These are phyloP conservation scores for Magnolia kwangsiensis DNA, from an alignment of 164 flowering plant genomes.

Conservation along the genomic window DNA sequence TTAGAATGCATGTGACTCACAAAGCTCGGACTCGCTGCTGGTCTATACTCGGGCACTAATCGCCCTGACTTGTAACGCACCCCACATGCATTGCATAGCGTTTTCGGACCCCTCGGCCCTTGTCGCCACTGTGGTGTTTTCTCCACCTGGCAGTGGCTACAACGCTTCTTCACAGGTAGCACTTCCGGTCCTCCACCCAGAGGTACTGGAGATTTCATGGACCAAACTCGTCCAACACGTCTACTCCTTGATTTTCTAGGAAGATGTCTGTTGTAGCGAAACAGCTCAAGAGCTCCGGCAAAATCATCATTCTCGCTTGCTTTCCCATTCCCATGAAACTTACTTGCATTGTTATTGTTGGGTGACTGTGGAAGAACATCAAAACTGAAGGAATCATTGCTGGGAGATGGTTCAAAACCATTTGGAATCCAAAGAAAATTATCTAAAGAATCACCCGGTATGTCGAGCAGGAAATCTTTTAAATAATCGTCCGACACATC, in stretches of 20 bases:
- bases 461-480: neutral
- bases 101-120: conserved; percentile 78
- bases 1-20: conserved; percentile 59
- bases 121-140: conserved; percentile 91
- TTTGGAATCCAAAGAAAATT: neutral
- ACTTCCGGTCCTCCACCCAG: neutral
- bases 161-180: conserved; percentile 23
- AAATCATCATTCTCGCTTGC: neutral
- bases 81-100: conserved; percentile 88
- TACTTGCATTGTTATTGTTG: too few relatives aligned
- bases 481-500: neutral
- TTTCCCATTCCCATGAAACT: neutral
- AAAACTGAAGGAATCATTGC: neutral
- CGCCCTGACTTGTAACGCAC: conserved; percentile 82
- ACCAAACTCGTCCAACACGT: neutral
- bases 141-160: conserved; percentile 68
- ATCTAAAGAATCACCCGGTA: neutral
- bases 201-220: neutral
- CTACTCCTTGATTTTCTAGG: conserved; percentile 4
- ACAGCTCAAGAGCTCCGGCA: neutral
- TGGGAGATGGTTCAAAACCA: neutral
- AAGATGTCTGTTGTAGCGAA: neutral
- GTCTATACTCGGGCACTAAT: conserved; percentile 78
- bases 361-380: too few relatives aligned
- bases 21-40: conserved; percentile 74